Evolutionary conservation across 1,139 yeast species (phyloP), one percentile per base, ranked within the genome.

Genomic region (Diutina mesorugosa): DNA sequence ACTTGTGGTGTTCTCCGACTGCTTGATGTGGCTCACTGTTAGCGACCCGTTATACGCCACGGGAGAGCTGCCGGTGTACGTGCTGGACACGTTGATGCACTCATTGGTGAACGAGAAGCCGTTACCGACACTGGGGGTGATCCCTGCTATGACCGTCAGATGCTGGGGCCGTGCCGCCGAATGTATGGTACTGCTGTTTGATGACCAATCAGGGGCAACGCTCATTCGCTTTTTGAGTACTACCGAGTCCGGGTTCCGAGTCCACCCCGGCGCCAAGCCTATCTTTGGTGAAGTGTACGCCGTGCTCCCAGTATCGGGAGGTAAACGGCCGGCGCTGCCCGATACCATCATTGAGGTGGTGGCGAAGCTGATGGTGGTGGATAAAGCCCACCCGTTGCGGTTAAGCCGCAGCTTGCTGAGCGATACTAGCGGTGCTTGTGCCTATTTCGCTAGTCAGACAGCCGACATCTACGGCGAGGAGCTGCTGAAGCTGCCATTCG

Each of bases 61-160:
- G 8, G 56, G 70, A 61, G 60, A 65, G n/a, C 72, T 71, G 21
- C 72, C 54, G 85, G 95, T 1, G 78, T 86, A 1, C 76, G 87
- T 14, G 79, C 55, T 96, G 1, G 97, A 90, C 68, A 77, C 89
- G 56, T 71, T 91, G 60, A 89, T 90, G 95, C 95, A 91, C 65
- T 89, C 97, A 0, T 74, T 91, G 66, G 81, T 89, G 50, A 91
- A 91, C 66, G 95, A 89, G 63, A 87, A 85, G 52, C 95, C 96
- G 0, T 73, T 91, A 51, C 81, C 84, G 1, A 65, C 63, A 12
- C 61, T 71, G 47, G 65, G 72, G 0, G 77, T 76, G 54, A 71
- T 90, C 35, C 97, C 97, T 0, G 72, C 75, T 38, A 76, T 91
- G 75, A 73, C 72, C 58, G 96, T 90, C 1, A 74, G 74, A 14